phyloP scores from a whole-genome alignment of 345 rosid species.

The Euphorbia pulcherrima region DNA sequence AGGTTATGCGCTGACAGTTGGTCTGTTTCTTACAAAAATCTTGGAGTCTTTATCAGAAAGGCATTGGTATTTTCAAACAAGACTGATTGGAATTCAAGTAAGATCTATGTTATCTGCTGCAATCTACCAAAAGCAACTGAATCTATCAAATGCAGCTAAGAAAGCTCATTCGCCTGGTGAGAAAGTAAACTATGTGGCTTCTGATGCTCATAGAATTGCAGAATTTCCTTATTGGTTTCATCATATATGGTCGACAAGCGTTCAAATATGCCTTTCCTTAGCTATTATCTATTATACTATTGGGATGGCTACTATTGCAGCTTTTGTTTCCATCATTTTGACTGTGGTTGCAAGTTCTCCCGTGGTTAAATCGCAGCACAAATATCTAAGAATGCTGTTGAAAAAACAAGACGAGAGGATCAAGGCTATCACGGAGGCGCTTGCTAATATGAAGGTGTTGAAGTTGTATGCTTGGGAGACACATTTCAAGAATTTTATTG shows the following conservation, averaged over 20 bases:
- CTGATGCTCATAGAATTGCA: not conserved
- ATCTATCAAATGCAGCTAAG: not conserved
- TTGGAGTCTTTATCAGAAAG: not conserved
- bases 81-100: not conserved
- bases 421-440: constrained; percentile 37
- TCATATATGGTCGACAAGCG: constrained; percentile 1
- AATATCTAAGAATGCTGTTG: constrained; percentile 42
- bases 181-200: not conserved
- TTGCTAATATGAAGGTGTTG: constrained; percentile 10
- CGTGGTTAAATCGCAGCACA: constrained; percentile 31
- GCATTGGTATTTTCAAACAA: not conserved
- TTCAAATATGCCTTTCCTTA: constrained; percentile 41
- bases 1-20: constrained; percentile 31
- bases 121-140: not conserved
- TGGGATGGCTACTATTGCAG: constrained; percentile 43
- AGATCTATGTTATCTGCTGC: not conserved
- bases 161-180: not conserved
- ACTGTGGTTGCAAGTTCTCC: constrained; percentile 35
- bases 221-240: not conserved
- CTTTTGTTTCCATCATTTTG: constrained; percentile 29
- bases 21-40: constrained; percentile 5
- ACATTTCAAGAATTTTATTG: constrained; percentile 42
- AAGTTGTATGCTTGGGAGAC: constrained; percentile 29
- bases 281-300: constrained; percentile 32
- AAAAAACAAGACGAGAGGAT: constrained; percentile 38